Percentiles rank a stretch among this genome's conserved stretches.
Conservation (phyloP, 2,329 filamentous ascomycete genomes). For the Escovopsis weberi region DNA sequence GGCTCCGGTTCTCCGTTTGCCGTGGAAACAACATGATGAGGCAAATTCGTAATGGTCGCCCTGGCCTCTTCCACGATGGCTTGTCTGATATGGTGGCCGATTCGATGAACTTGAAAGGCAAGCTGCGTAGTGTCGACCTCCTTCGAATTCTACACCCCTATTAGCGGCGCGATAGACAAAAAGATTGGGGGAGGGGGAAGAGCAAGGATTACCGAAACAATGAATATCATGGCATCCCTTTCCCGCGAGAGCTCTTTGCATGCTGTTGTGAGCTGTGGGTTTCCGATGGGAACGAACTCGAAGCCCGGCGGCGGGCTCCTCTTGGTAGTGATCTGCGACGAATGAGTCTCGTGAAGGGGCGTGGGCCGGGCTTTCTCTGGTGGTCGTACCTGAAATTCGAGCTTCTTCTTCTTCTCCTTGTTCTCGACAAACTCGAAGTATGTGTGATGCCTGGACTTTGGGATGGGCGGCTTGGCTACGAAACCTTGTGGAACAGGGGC, state of each 20-base stretch:
- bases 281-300: conserved; percentile 47
- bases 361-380: no score
- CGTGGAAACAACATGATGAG: conserved; percentile 8
- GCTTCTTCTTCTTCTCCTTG: conserved; percentile 48
- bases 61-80: conserved; percentile 43
- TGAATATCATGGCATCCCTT: conserved; percentile 48
- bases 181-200: not conserved
- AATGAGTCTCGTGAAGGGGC: conserved; percentile 13
- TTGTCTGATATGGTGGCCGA: conserved; percentile 46
- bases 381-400: conserved; percentile 42
- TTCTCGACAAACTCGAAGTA: conserved; percentile 53
- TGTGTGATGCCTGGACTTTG: conserved; percentile 42
- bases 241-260: conserved; percentile 54
- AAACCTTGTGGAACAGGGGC: conserved; percentile 21
- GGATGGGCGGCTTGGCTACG: conserved; percentile 23
- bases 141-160: conserved; percentile 14
- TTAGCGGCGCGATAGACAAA: not conserved
- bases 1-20: conserved; percentile 33
- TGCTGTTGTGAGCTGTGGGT: conserved; percentile 42
- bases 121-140: conserved; percentile 22
- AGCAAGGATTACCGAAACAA: conserved; percentile 41
- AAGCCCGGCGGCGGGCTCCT: conserved; percentile 43
- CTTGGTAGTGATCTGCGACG: conserved; percentile 35
- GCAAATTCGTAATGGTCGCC: conserved; percentile 13
- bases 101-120: conserved; percentile 40